These are phyloP conservation scores for Herpotrichia juniperi DNA, from an alignment of 2,329 filamentous ascomycete genomes.

Conservation along the genomic window DNA sequence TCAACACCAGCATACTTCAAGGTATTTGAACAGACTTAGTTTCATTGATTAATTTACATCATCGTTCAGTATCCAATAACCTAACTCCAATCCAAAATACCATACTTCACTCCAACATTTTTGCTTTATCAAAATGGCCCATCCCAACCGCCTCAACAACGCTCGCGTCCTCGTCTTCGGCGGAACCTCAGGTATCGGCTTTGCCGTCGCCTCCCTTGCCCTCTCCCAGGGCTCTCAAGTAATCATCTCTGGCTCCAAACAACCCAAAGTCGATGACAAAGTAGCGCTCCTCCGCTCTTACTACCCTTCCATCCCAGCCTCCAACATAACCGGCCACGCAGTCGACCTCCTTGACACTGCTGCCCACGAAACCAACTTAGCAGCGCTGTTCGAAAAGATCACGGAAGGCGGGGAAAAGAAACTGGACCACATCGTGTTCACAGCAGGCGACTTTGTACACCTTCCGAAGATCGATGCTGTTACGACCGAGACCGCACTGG, in stretches of 20 bases:
- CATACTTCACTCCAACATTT: not conserved
- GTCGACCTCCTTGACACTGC: constrained; percentile 32
- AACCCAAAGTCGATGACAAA: constrained; percentile 57
- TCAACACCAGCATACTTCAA: no score
- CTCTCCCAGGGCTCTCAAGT: constrained; percentile 63
- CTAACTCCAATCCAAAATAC: not conserved
- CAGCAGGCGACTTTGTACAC: constrained; percentile 29
- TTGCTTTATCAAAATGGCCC: constrained; percentile 29
- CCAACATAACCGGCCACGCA: constrained; percentile 29
- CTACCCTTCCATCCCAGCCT: constrained; percentile 38
- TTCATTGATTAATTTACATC: no score
- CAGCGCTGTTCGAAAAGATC: constrained; percentile 30
- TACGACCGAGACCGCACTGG: constrained; percentile 25
- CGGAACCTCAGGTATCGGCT: constrained; percentile 70
- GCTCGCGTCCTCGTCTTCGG: constrained; percentile 66
- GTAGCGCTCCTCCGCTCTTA: constrained; percentile 52
- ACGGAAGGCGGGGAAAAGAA: constrained; percentile 33
- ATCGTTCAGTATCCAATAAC: no score
- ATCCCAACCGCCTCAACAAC: constrained; percentile 55
- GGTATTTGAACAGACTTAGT: no score
- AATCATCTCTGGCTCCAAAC: constrained; percentile 64
- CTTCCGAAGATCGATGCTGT: constrained; percentile 33
- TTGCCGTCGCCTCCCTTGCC: constrained; percentile 63
- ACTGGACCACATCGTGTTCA: constrained; percentile 40
- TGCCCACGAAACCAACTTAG: constrained; percentile 36